Evolutionary conservation across 192 early-diverging fungal genomes (phyloP), one percentile per base, ranked within the genome.

Genomic region (Umbelopsis sp.): DNA sequence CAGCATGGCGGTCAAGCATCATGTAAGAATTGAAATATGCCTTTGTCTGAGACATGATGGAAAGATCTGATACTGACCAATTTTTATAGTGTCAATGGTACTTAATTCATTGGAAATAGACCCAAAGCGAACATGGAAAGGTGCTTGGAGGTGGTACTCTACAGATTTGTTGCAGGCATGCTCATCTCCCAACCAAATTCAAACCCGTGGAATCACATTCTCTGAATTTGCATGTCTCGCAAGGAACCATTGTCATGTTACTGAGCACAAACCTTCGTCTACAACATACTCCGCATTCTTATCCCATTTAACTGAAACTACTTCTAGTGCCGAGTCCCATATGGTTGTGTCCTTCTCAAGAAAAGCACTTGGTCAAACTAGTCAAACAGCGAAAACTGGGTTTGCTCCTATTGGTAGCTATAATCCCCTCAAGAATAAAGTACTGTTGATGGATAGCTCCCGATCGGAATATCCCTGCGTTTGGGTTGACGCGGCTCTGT

Each of bases 281-380:
- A 82, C 80, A 0, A 71, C 91, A 12, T 72, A 90, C 11, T 84
- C 90, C n/a, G 85, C 96, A 77, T 98, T 98, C 70, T 56, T 93
- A 10, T 49, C 76, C 11, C 94, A 95, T 74, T 75, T 98, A 22
- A 84, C 85, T 53, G 74, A 77, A 20, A 89, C 90, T 8, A 87
- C 87, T 32, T 83, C 90, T 47, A 72, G 84, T 26, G 74, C 89
- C 43, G 90, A 93, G 65, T 75, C 82, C 29, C 93, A 92, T 70
- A 94, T 97, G 89, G 92, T 98, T 6, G 85, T 95, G 34, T 91
- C 92, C 3, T 98, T 94, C 73, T 90, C 89, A 0, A 84, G 96
- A 17, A 74, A 78, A 21, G 71, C 82, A 0, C 79, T 98, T 32
- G 84, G 86, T 21, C 95, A 96, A 79, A 45, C 62, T 21, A 62